Percentiles rank a stretch among this genome's conserved stretches.
Conservation (phyloP, 2,329 filamentous ascomycete genomes). For the Colletotrichum nymphaeae region DNA sequence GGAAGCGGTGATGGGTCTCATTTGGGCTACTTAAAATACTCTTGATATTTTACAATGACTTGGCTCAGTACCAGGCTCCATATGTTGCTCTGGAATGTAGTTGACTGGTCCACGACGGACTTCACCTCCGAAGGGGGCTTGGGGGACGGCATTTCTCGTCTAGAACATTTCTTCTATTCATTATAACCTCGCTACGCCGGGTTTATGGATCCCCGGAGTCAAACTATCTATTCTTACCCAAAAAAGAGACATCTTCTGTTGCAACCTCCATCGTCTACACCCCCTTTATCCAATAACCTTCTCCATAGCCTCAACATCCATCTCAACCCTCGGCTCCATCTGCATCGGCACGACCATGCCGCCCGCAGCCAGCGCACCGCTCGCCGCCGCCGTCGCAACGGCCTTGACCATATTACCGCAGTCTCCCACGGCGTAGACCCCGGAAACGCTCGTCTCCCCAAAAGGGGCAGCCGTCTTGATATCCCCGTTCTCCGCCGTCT, state of each 20-base stretch:
- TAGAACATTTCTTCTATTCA: background rate
- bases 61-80: background rate
- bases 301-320: constrained; percentile 8
- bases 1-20: background rate
- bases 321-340: constrained; percentile 19
- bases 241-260: background rate
- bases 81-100: background rate
- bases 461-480: constrained; percentile 57
- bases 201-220: background rate
- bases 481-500: constrained; percentile 54
- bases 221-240: background rate
- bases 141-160: background rate
- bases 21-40: background rate
- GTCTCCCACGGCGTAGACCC: constrained; percentile 67
- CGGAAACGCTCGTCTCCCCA: constrained; percentile 59
- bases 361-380: constrained; percentile 42
- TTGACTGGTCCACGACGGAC: background rate
- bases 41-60: too few species aligned
- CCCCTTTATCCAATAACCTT: background rate
- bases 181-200: background rate
- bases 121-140: background rate
- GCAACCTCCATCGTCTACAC: too few species aligned
- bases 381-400: constrained; percentile 42
- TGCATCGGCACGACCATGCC: constrained; percentile 39
- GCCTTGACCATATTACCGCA: constrained; percentile 47